phyloP scores from a whole-genome alignment of 1,284 basidiomycete genomes.

The Erythrobasidium hasegawianum region DNA sequence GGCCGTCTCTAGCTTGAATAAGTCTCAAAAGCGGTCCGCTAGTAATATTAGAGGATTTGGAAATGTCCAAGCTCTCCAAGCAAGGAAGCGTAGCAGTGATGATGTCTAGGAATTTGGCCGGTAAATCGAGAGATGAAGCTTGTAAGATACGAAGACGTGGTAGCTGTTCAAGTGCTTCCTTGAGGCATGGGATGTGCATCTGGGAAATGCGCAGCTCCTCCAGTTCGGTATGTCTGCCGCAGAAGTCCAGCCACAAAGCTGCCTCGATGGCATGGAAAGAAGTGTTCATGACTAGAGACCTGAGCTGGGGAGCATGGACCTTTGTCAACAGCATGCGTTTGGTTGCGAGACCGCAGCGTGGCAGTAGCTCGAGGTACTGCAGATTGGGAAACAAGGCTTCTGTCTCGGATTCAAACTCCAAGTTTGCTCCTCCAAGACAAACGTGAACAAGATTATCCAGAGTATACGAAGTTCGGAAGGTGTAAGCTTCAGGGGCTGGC shows the following conservation, averaged over 20 bases:
- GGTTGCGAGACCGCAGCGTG: neutral
- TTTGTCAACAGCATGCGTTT: neutral
- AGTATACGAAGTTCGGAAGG: too few species aligned
- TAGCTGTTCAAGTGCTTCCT: neutral
- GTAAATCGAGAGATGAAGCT: neutral
- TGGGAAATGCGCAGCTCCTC: neutral
- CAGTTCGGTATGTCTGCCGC: neutral
- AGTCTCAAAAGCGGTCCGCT: constrained; percentile 22
- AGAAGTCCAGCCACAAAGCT: neutral
- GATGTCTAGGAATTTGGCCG: constrained; percentile 11
- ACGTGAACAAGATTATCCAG: too few species aligned
- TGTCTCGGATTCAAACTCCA: too few species aligned
- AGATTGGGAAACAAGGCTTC: neutral
- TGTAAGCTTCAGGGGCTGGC: too few species aligned
- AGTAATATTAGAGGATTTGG: constrained; percentile 17
- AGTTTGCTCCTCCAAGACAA: too few species aligned
- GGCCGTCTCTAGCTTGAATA: constrained; percentile 16
- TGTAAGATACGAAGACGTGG: neutral
- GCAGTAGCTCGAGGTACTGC: neutral
- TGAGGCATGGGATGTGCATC: neutral
- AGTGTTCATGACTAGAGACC: neutral
- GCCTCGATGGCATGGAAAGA: neutral
- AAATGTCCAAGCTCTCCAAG: constrained; percentile 5
- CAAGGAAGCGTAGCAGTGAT: constrained; percentile 2
- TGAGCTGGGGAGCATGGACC: neutral